phyloP scores from a whole-genome alignment of 306 rosid genomes.

The Rosa multiflora region DNA sequence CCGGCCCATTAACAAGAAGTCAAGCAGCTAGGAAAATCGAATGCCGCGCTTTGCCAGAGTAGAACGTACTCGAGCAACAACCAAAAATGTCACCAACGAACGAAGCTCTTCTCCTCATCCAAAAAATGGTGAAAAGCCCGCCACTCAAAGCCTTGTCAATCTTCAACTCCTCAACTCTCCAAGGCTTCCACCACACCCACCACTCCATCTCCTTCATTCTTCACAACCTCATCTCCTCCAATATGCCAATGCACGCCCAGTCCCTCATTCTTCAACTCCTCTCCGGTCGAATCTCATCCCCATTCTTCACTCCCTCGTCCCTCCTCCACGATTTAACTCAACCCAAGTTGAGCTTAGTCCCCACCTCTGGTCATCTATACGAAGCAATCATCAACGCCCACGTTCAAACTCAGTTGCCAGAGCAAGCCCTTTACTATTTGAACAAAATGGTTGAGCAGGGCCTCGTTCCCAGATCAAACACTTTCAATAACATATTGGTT shows the following conservation, averaged over 20 bases:
- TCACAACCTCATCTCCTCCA: conserved; percentile 44
- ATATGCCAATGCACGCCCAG: conserved; percentile 43
- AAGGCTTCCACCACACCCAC: conserved; percentile 45
- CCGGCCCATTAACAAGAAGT: no score
- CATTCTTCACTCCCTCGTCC: conserved; percentile 42
- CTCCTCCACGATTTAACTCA: conserved; percentile 46
- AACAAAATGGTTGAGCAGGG: conserved; percentile 47
- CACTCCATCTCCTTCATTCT: conserved; percentile 52
- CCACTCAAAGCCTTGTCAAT: conserved; percentile 50
- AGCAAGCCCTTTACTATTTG: conserved; percentile 50
- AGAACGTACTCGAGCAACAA: not conserved
- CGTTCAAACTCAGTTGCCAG: conserved; percentile 44
- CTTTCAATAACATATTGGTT: conserved; percentile 53
- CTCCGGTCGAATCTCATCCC: conserved; percentile 45
- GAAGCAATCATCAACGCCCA: conserved; percentile 60
- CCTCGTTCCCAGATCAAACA: conserved; percentile 44
- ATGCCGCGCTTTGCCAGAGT: not conserved
- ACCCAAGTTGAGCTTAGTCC: conserved; percentile 20
- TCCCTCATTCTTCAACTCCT: conserved; percentile 49
- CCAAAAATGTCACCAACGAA: conserved; percentile 38
- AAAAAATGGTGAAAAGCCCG: conserved; percentile 61
- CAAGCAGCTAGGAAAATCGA: not conserved
- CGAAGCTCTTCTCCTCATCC: conserved; percentile 49
- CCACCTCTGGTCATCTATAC: conserved; percentile 22
- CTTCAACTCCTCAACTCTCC: conserved; percentile 35